Evolutionary conservation across 495 filamentous ascomycete genomes (phyloP).

Genomic region (Lasiosphaeriaceae sp.): DNA sequence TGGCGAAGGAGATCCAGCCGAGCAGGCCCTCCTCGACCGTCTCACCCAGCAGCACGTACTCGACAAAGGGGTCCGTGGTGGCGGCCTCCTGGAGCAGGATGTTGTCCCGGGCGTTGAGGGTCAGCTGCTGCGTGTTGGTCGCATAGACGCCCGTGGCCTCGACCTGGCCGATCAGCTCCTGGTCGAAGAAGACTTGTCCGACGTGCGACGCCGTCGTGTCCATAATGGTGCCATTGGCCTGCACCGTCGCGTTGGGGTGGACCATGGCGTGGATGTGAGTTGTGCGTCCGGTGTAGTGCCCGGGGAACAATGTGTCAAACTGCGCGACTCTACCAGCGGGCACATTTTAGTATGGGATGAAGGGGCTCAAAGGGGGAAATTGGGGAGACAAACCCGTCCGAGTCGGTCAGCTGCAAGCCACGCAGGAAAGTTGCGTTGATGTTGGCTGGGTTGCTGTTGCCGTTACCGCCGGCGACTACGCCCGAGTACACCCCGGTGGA

Average conservation of each 20-base stretch:
- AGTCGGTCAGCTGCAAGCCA: slow-evolving; percentile 45
- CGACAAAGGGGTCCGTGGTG: slow-evolving; percentile 49
- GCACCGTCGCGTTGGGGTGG: slow-evolving; percentile 40
- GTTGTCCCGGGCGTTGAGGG: slow-evolving; percentile 45
- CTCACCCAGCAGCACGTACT: slow-evolving; percentile 55
- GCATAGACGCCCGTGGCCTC: slow-evolving; percentile 53
- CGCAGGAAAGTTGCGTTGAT: slow-evolving; percentile 49
- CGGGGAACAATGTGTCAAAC: slow-evolving; percentile 53
- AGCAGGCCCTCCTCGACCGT: slow-evolving; percentile 50
- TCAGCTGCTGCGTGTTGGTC: slow-evolving; percentile 50
- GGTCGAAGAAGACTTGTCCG: slow-evolving; percentile 62
- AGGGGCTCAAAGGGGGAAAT: too few species aligned
- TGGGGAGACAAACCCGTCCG: too few species aligned
- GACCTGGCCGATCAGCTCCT: slow-evolving; percentile 52
- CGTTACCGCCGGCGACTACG: slow-evolving; percentile 43
- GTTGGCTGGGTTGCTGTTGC: slow-evolving; percentile 48
- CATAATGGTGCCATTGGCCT: slow-evolving; percentile 48
- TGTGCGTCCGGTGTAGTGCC: slow-evolving; percentile 50
- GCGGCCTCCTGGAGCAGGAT: slow-evolving; percentile 41
- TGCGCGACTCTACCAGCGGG: too few species aligned
- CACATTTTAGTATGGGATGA: too few species aligned
- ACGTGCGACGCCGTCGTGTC: slow-evolving; percentile 48
- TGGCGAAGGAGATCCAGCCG: slow-evolving; percentile 52
- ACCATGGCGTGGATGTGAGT: slow-evolving; percentile 44
- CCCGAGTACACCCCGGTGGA: slow-evolving; percentile 53